phyloP scores from a whole-genome alignment of 768 basidiomycete genomes.

The Lactarius trivialis region DNA sequence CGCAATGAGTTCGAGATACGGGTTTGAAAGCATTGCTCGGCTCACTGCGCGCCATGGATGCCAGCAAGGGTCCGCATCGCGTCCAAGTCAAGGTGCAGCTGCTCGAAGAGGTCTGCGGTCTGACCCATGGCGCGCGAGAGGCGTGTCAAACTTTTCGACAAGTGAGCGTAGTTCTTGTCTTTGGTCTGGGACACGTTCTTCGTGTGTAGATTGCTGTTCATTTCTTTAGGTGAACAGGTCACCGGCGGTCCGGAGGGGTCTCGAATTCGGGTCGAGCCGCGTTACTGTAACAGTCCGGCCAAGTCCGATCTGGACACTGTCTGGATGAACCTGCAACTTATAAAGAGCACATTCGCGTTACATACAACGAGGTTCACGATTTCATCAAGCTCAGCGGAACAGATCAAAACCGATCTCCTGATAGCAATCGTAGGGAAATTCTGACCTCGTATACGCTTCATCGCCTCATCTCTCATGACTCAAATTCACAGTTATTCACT shows the following conservation, averaged over 20 bases:
- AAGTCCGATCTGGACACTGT: too few relatives aligned
- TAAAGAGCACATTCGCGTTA: slow-evolving; percentile 51
- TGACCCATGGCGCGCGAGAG: slow-evolving; percentile 63
- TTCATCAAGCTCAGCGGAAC: slow-evolving; percentile 58
- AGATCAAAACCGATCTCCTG: slow-evolving; percentile 71
- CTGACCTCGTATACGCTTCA: too few relatives aligned
- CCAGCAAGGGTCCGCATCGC: slow-evolving; percentile 77
- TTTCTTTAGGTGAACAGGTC: too few relatives aligned
- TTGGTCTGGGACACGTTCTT: slow-evolving; percentile 71
- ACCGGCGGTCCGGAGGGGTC: too few relatives aligned
- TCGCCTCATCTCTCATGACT: background rate
- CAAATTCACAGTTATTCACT: too few relatives aligned
- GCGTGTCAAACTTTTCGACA: slow-evolving; percentile 59
- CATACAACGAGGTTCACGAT: slow-evolving; percentile 92
- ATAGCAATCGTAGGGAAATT: slow-evolving; percentile 60
- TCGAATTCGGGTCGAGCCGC: too few relatives aligned
- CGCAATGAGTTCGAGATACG: background rate
- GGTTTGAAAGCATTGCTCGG: slow-evolving; percentile 4
- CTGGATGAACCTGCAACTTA: background rate
- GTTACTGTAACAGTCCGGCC: too few relatives aligned
- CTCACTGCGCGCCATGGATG: slow-evolving; percentile 76
- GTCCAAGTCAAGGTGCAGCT: slow-evolving; percentile 66
- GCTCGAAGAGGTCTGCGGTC: slow-evolving; percentile 72
- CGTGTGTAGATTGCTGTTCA: slow-evolving; percentile 31
- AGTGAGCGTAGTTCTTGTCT: slow-evolving; percentile 72